phyloP scores from a whole-genome alignment of 108 stramenopile species.

The Chaetoceros muelleri region DNA sequence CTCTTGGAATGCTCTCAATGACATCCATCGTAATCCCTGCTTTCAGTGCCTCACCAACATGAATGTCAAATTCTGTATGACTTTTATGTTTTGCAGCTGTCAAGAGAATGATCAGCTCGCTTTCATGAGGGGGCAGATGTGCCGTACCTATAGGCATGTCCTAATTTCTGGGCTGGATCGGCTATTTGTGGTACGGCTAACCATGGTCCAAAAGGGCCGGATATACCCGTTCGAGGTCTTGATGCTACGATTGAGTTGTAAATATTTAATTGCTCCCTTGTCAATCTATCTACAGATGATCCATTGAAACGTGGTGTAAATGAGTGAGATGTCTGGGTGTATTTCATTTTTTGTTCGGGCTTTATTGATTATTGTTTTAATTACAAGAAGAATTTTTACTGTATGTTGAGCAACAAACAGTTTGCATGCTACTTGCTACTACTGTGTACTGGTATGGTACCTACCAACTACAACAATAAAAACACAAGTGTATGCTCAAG shows the following conservation, averaged over 20 bases:
- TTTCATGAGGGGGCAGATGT: slow-evolving; percentile 51
- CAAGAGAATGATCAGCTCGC: slow-evolving; percentile 66
- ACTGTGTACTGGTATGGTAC: too few relatives aligned
- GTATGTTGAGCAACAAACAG: too few relatives aligned
- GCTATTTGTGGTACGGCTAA: slow-evolving; percentile 59
- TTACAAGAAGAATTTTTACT: too few relatives aligned
- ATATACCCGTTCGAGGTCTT: slow-evolving; percentile 61
- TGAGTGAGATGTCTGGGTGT: too few relatives aligned
- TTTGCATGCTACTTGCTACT: too few relatives aligned
- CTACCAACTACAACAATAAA: too few relatives aligned
- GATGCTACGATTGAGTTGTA: slow-evolving; percentile 42
- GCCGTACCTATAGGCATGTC: slow-evolving; percentile 52
- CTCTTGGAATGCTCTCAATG: slow-evolving; percentile 50
- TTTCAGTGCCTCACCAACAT: slow-evolving; percentile 53
- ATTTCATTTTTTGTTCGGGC: too few relatives aligned
- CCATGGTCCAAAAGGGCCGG: slow-evolving; percentile 84
- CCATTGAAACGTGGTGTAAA: too few relatives aligned
- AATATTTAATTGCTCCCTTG: slow-evolving; percentile 45
- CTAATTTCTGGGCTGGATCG: slow-evolving; percentile 46
- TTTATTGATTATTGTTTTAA: too few relatives aligned
- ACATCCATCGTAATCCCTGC: slow-evolving; percentile 46
- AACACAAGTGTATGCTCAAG: too few relatives aligned
- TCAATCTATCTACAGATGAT: too few relatives aligned
- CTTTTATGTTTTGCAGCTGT: slow-evolving; percentile 58
- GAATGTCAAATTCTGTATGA: slow-evolving; percentile 66